Percentiles rank a stretch among this genome's conserved stretches.
phyloP scores from a whole-genome alignment of 2,329 filamentous ascomycete species.

The Coniella lustricola region DNA sequence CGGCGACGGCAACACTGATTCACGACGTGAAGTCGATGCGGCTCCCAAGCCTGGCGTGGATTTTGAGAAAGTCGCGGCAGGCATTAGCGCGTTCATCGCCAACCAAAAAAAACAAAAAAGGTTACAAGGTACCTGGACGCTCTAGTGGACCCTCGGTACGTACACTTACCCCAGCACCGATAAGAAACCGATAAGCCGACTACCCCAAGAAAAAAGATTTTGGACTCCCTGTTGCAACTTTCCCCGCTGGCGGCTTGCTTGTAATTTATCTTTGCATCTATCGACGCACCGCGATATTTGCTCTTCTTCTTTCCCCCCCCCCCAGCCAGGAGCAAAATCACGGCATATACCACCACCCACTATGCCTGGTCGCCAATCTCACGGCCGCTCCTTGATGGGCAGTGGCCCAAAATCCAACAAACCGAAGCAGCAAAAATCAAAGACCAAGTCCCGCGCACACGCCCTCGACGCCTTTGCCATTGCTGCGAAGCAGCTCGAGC shows the following conservation, averaged over 20 bases:
- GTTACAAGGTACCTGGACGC: no score
- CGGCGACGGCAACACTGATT: no score
- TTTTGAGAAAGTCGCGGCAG: neutral
- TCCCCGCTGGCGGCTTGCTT: neutral
- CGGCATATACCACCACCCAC: neutral
- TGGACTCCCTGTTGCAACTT: neutral
- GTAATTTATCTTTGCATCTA: neutral
- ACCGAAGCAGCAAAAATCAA: constrained; percentile 32
- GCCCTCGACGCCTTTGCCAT: constrained; percentile 53
- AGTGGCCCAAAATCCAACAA: constrained; percentile 18
- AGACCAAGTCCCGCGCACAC: constrained; percentile 40
- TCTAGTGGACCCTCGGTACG: no score
- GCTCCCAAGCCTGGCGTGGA: neutral
- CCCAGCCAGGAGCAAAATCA: no score
- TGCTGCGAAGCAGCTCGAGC: constrained; percentile 43
- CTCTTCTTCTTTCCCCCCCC: neutral
- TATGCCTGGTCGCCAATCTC: constrained; percentile 54
- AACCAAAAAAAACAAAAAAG: no score
- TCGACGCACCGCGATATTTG: neutral
- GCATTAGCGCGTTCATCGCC: constrained; percentile 4
- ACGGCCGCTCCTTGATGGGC: constrained; percentile 44
- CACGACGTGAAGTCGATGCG: no score
- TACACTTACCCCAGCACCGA: neutral
- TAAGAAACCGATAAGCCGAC: constrained; percentile 11
- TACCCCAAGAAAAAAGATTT: constrained; percentile 10